Evolutionary conservation across 129 eudicot genomes (phyloP).

Genomic region (Ambrosia artemisiifolia): DNA sequence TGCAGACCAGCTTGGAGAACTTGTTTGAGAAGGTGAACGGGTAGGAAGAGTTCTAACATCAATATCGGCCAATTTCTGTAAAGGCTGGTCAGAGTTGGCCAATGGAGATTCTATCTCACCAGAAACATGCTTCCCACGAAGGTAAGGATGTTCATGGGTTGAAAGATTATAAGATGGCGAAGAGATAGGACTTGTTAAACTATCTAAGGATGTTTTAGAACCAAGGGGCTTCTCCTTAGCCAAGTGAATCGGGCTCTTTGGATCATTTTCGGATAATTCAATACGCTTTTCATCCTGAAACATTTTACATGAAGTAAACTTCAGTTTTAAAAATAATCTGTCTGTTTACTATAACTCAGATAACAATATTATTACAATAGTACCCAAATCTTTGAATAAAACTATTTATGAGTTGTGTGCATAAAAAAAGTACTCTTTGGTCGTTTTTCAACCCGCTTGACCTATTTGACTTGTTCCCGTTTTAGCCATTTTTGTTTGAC

Average conservation of each 20-base stretch:
- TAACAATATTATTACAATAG: background rate
- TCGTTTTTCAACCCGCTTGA: background rate
- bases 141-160: constrained; percentile 24
- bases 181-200: constrained; percentile 1
- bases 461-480: background rate
- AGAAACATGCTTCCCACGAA: constrained; percentile 1
- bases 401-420: background rate
- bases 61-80: background rate
- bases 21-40: constrained; percentile 9
- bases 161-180: constrained; percentile 5
- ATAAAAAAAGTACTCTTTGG: background rate
- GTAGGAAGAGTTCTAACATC: constrained; percentile 8
- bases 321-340: background rate
- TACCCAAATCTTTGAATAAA: background rate
- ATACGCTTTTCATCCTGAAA: constrained; percentile 20
- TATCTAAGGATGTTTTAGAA: constrained; percentile 7
- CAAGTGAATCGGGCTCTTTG: background rate
- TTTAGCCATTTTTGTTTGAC: background rate
- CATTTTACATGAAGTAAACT: constrained; percentile 12
- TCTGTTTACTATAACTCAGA: background rate
- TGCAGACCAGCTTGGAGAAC: constrained; percentile 8
- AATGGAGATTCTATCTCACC: background rate
- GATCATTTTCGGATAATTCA: constrained; percentile 7
- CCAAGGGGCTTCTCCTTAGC: constrained; percentile 13
- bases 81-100: constrained; percentile 4